Evolutionary conservation across 2,329 filamentous ascomycete species (phyloP), one percentile per base, ranked within the genome.

Genomic region (Diaporthe nobilis): DNA sequence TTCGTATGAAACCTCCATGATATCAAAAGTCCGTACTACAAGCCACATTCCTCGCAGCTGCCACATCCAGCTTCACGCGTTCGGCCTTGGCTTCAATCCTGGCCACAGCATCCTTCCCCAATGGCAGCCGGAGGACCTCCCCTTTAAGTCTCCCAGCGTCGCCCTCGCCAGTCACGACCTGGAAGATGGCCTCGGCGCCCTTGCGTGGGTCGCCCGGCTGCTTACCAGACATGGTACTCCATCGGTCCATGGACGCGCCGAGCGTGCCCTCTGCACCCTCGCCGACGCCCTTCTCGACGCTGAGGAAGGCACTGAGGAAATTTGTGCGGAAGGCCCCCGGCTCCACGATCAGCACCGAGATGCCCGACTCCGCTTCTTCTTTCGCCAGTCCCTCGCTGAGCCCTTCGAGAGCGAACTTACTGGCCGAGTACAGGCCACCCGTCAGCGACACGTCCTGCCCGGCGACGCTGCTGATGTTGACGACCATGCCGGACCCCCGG

Each of bases 281-380:
- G 3, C 47, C 65, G 47, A 53, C 4, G 61, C 68, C 47, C 77
- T 71, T 22, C 78, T 76, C 42, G 49, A 42, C 44, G 34, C 74
- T 9, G 20, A 65, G 22, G 47, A 78, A 72, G 8, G 80, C 79
- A 8, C 74, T 78, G 1, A 85, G 78, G 78, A 87, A 87, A 25
- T 85, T 84, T 1, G 86, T 87, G 1, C 85, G 81, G 79, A 86
- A 87, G 0, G 80, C 82, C 0, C 86, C 86, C 0, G 85, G 86
- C 77, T 87, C 84, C 2, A 87, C 84, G 39, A 87, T 80, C 10
- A 87, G 77, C 2, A 86, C 82, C 1, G 79, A 68, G 42, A 87
- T 81, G 13, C 80, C 80, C 20, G 55, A 58, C 55, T 58, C 55
- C 10, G 55, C 55, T 9, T 58, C 55, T 13, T 58, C 55, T 37